Conservation (phyloP, 1,284 basidiomycete species). For the Microstroma glucosiphilum region DNA sequence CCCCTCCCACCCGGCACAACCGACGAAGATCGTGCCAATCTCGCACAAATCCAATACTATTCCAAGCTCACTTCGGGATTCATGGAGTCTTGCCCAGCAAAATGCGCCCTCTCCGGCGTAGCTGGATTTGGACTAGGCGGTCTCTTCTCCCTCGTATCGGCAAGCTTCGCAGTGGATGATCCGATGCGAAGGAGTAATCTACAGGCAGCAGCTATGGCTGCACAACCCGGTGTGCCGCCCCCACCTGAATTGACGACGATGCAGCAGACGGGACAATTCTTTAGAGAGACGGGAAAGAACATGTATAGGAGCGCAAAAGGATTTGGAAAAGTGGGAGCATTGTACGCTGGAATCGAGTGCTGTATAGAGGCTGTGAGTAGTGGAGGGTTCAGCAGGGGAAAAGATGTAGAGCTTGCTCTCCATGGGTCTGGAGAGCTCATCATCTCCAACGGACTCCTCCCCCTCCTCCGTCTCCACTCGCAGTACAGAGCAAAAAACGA, state of each 20-base stretch:
- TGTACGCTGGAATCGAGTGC: constrained; percentile 91
- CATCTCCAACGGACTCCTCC: constrained; percentile 1
- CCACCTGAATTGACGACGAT: constrained; percentile 29
- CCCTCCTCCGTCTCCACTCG: not conserved
- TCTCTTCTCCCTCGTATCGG: constrained; percentile 92
- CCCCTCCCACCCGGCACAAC: constrained; percentile 69
- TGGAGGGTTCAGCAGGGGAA: too few species aligned
- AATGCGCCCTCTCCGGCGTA: constrained; percentile 68
- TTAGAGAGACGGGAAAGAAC: constrained; percentile 87
- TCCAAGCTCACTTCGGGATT: constrained; percentile 63
- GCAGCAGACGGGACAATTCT: constrained; percentile 76
- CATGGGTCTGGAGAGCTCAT: not conserved
- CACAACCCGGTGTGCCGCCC: constrained; percentile 14
- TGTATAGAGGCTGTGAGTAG: constrained; percentile 88
- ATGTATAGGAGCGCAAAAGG: constrained; percentile 88
- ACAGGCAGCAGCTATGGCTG: constrained; percentile 13
- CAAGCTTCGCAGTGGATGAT: constrained; percentile 91
- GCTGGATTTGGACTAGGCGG: constrained; percentile 84
- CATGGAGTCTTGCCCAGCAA: constrained; percentile 78
- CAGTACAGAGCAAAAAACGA: constrained; percentile 50
- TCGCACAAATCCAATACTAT: constrained; percentile 68
- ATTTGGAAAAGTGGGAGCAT: constrained; percentile 87
- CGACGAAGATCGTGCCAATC: constrained; percentile 68
- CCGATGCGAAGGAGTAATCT: constrained; percentile 55
- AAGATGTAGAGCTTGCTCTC: not conserved